Evolutionary conservation across 129 eudicot genomes (phyloP).

Genomic region (Oenanthe sinensis): DNA sequence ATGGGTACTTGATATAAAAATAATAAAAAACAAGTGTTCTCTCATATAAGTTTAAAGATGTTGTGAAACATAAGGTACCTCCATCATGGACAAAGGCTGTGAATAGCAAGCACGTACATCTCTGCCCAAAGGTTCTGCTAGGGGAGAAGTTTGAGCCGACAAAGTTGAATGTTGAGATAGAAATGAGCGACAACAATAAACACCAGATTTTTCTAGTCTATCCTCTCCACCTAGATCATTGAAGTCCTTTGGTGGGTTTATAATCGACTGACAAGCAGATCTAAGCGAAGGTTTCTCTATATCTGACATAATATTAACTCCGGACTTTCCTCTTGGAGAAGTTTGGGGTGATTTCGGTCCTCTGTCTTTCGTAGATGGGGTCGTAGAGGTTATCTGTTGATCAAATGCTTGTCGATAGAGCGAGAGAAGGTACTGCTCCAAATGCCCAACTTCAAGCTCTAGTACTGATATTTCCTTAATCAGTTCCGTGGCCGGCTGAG

Average conservation of each 20-base stretch:
- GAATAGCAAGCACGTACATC: constrained; percentile 81
- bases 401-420: constrained; percentile 75
- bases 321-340: constrained; percentile 50
- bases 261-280: constrained; percentile 12
- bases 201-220: constrained; percentile 38
- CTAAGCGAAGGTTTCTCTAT: constrained; percentile 19
- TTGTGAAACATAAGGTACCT: constrained; percentile 35
- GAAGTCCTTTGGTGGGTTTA: constrained; percentile 25
- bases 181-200: constrained; percentile 70
- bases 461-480: constrained; percentile 67
- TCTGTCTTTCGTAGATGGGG: constrained; percentile 41
- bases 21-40: background rate
- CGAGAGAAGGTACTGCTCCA: constrained; percentile 84
- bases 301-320: constrained; percentile 32
- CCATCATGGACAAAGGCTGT: constrained; percentile 82
- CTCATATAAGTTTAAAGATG: background rate
- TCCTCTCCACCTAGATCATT: constrained; percentile 25
- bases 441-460: constrained; percentile 73
- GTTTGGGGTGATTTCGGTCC: constrained; percentile 35
- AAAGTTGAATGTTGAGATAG: constrained; percentile 48
- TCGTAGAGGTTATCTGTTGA: constrained; percentile 54
- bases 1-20: background rate
- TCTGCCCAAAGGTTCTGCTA: constrained; percentile 42
- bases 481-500: constrained; percentile 83
- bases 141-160: constrained; percentile 45